A percentile compares a stretch with the other conserved stretches of the same genome.
Conservation (phyloP, 2,329 filamentous ascomycete genomes). For the Plectosphaerella plurivora region DNA sequence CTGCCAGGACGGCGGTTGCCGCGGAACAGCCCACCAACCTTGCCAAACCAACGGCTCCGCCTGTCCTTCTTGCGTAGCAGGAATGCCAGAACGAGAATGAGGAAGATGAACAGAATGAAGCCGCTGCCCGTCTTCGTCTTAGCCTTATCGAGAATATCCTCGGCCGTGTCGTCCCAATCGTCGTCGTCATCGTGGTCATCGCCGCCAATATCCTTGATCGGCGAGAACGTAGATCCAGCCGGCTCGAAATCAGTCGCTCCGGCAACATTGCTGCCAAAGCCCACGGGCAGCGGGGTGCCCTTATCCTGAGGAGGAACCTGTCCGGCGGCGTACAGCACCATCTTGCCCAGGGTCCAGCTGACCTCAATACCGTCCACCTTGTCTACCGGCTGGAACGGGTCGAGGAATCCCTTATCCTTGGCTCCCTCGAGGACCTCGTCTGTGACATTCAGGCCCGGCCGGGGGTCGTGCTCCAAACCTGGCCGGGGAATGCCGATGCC, state of each 20-base stretch:
- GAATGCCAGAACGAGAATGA: conserved; percentile 65
- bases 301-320: conserved; percentile 63
- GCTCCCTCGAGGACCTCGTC: conserved; percentile 64
- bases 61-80: conserved; percentile 78
- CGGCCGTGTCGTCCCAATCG: conserved; percentile 47
- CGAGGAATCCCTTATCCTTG: conserved; percentile 70
- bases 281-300: conserved; percentile 64
- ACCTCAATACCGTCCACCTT: conserved; percentile 90
- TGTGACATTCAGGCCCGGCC: conserved; percentile 62
- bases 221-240: conserved; percentile 57
- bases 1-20: conserved; percentile 38
- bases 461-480: conserved; percentile 62
- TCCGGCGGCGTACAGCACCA: conserved; percentile 89
- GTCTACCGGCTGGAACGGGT: conserved; percentile 88
- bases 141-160: conserved; percentile 60
- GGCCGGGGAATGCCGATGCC: conserved; percentile 90
- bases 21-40: conserved; percentile 39
- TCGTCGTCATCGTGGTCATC: conserved; percentile 45
- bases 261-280: conserved; percentile 80
- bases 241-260: conserved; percentile 76
- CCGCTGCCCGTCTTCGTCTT: conserved; percentile 67
- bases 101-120: conserved; percentile 71
- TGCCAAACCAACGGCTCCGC: conserved; percentile 56
- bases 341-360: conserved; percentile 95
- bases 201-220: conserved; percentile 20